A percentile compares a stretch with the other conserved stretches of the same genome.
These are phyloP conservation scores for Fusarium domesticum DNA, from an alignment of 2,329 filamentous ascomycete genomes.

Conservation along the genomic window DNA sequence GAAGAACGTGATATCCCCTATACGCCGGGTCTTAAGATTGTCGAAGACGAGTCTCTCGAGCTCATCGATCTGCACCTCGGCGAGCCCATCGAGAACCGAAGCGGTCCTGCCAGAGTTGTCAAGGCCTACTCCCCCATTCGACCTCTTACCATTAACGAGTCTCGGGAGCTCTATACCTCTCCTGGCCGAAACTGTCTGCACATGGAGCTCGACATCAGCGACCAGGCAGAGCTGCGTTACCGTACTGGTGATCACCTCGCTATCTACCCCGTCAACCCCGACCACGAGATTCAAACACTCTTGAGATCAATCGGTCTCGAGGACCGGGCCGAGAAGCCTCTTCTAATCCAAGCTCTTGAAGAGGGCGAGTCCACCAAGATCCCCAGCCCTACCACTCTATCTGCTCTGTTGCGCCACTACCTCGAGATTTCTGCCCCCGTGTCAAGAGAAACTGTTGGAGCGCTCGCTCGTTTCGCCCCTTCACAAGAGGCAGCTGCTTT, in stretches of 20 bases:
- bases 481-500: slow-evolving; percentile 41
- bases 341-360: slow-evolving; percentile 24
- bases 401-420: slow-evolving; percentile 42
- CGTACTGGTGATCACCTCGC: slow-evolving; percentile 41
- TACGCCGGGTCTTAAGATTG: slow-evolving; percentile 16
- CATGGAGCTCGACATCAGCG: slow-evolving; percentile 37
- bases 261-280: slow-evolving; percentile 40
- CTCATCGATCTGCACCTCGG: slow-evolving; percentile 24
- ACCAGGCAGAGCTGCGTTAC: slow-evolving; percentile 32
- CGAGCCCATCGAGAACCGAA: slow-evolving; percentile 21
- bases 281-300: slow-evolving; percentile 33
- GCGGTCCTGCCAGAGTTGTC: slow-evolving; percentile 15
- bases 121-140: slow-evolving; percentile 24
- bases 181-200: slow-evolving; percentile 32
- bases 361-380: slow-evolving; percentile 23
- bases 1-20: slow-evolving; percentile 23
- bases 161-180: slow-evolving; percentile 18
- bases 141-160: slow-evolving; percentile 12
- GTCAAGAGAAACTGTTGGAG: slow-evolving; percentile 40
- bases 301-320: slow-evolving; percentile 28
- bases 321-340: slow-evolving; percentile 20
- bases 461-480: slow-evolving; percentile 47
- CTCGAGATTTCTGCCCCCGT: slow-evolving; percentile 41
- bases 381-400: slow-evolving; percentile 39
- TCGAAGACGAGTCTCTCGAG: slow-evolving; percentile 24